Conservation (phyloP, 2,329 filamentous ascomycete species). For the Fusarium siculi region DNA sequence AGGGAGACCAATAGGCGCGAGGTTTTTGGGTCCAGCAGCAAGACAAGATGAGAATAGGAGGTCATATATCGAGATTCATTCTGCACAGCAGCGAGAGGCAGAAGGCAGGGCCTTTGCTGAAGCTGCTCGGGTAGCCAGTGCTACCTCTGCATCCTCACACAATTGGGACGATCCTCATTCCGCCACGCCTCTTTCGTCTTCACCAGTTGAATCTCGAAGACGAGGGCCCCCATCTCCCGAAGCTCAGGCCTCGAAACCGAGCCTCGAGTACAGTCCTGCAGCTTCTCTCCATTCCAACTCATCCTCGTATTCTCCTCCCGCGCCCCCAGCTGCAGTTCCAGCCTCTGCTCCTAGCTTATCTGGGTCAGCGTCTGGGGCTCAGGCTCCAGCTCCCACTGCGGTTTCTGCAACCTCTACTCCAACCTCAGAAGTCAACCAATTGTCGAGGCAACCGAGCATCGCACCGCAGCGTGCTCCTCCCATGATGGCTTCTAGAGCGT, state of each 20-base stretch:
- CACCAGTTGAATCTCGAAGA: slow-evolving; percentile 40
- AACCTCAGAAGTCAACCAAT: slow-evolving; percentile 29
- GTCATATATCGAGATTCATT: slow-evolving; percentile 68
- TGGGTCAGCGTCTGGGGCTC: slow-evolving; percentile 1
- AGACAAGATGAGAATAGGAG: slow-evolving; percentile 63
- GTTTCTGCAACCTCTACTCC: slow-evolving; percentile 8
- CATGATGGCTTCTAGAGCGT: slow-evolving; percentile 45
- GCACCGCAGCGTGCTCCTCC: slow-evolving; percentile 44
- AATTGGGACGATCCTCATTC: slow-evolving; percentile 49
- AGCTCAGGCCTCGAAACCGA: slow-evolving; percentile 35
- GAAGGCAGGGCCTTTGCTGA: slow-evolving; percentile 69
- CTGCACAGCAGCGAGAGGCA: slow-evolving; percentile 68
- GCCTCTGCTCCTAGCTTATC: slow-evolving; percentile 5
- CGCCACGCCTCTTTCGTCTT: slow-evolving; percentile 38
- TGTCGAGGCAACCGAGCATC: slow-evolving; percentile 39
- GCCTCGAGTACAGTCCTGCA: slow-evolving; percentile 56
- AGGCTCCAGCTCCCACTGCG: background rate
- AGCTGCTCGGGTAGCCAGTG: slow-evolving; percentile 53
- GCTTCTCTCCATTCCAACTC: slow-evolving; percentile 50
- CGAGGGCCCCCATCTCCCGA: slow-evolving; percentile 45
- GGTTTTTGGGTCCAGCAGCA: slow-evolving; percentile 55
- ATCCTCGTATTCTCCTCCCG: slow-evolving; percentile 45
- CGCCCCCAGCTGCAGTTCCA: slow-evolving; percentile 20
- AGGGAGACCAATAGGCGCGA: slow-evolving; percentile 48
- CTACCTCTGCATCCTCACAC: slow-evolving; percentile 47